Evolutionary conservation across 257 asterid genomes (phyloP), one percentile per base, ranked within the genome.

Genomic region (Orobanche coerulescens): DNA sequence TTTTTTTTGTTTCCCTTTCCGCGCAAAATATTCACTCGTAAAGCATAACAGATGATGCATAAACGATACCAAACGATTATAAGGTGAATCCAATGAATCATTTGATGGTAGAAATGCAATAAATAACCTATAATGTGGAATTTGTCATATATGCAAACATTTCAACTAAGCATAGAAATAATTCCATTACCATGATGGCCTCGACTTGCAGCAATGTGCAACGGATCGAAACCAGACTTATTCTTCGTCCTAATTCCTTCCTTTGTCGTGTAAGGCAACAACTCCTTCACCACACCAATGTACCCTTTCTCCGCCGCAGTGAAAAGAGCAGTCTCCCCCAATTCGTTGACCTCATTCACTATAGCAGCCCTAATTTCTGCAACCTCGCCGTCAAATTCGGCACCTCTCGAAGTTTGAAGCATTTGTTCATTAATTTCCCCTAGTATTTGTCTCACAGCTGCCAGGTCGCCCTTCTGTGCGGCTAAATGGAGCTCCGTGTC

Each of bases 401-500:
- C 65, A 33, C 78, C 78, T 18, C 71, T 60, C 57, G 58, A 12
- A 25, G 81, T 76, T 55, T 61, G 65, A 23, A 76, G 71, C 81
- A 75, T 75, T 36, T 65, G 76, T 54, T 70, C 76, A 25, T 75
- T 69, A 15, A 72, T 86, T 65, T 86, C 97, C 58, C 71, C 88
- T 18, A 89, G 47, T 61, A 89, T 82, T 72, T 71, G 78, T 72
- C 77, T 78, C 79, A 86, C 94, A 4, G 85, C 89, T 12, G 62
- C 78, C 61, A 79, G 78, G 20, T 86, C 97, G 1, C 97, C 94
- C 36, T 81, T 78, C 67, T 89, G 92, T 3, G 97, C 89, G 0
- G 97, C 97, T 62, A 89, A 72, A 72, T 89, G 97, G 47, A 89
- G 82, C 77, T 84, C 97, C 18, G 97, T 89, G 30, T 89, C 97